These are phyloP conservation scores for Ilyonectria destructans DNA, from an alignment of 2,329 filamentous ascomycete species.

Conservation along the genomic window DNA sequence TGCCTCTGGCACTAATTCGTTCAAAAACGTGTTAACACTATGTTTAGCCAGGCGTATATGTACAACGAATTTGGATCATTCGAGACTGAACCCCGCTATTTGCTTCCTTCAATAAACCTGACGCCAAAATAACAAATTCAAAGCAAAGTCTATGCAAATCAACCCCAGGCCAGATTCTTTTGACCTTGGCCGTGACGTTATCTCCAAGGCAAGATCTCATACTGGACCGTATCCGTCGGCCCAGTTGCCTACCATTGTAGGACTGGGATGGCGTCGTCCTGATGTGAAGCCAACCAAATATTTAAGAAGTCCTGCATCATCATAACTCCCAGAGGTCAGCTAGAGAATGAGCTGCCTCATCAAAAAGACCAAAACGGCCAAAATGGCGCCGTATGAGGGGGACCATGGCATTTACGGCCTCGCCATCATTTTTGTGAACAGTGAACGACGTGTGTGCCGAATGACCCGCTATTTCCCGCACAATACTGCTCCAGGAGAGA, in stretches of 20 bases:
- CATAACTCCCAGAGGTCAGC: background rate
- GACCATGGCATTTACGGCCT: background rate
- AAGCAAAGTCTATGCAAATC: constrained; percentile 4
- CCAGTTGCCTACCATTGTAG: background rate
- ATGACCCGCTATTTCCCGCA: background rate
- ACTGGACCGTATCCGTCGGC: background rate
- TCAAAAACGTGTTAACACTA: background rate
- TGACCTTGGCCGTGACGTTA: background rate
- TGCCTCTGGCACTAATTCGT: background rate
- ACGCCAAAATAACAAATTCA: constrained; percentile 20
- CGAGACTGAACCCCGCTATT: background rate
- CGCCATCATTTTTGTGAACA: background rate
- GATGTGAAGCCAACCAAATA: background rate
- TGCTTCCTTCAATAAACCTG: constrained; percentile 9
- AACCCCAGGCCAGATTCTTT: background rate
- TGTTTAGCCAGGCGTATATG: constrained; percentile 11
- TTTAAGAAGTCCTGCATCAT: background rate
- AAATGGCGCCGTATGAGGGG: background rate
- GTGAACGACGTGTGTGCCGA: no score
- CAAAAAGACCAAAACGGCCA: background rate
- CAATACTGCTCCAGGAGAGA: background rate
- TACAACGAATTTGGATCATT: constrained; percentile 10
- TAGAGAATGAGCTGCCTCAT: background rate
- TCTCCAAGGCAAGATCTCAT: background rate
- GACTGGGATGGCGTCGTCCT: background rate